Evolutionary conservation across 2,329 filamentous ascomycete species (phyloP).

Genomic region (Ambrosiella xylebori): DNA sequence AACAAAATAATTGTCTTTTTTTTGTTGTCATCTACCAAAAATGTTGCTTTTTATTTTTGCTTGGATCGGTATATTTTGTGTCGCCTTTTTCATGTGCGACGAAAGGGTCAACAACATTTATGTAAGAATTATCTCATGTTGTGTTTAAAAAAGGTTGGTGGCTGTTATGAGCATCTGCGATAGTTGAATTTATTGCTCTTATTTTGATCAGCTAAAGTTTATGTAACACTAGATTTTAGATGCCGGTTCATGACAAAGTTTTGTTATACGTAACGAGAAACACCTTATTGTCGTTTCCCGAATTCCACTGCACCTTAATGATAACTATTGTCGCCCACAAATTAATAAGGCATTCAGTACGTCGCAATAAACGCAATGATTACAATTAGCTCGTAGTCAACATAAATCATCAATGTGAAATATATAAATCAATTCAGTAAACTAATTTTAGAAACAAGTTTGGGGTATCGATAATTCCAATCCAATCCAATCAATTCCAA

Average conservation of each 20-base stretch:
- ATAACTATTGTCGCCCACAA: too few species aligned
- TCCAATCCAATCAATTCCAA: too few species aligned
- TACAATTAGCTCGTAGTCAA: too few species aligned
- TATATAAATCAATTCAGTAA: too few species aligned
- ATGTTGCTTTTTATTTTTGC: not conserved
- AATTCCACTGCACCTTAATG: too few species aligned
- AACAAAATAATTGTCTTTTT: conserved; percentile 2
- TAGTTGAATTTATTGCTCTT: not conserved
- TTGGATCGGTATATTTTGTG: not conserved
- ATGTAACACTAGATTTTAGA: not conserved
- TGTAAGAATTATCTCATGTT: not conserved
- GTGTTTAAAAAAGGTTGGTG: not conserved
- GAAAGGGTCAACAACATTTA: not conserved
- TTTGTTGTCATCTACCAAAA: not conserved
- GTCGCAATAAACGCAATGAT: too few species aligned
- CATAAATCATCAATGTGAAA: too few species aligned
- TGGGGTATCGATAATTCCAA: too few species aligned
- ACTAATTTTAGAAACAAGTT: too few species aligned
- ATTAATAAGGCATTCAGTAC: too few species aligned
- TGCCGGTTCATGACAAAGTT: not conserved
- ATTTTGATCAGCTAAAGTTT: not conserved
- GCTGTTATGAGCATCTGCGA: not conserved
- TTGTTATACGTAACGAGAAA: not conserved
- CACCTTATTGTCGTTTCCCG: too few species aligned
- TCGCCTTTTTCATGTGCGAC: not conserved